Conservation (phyloP, 371 early-diverging fungal genomes). For the Mucor racemosus region DNA sequence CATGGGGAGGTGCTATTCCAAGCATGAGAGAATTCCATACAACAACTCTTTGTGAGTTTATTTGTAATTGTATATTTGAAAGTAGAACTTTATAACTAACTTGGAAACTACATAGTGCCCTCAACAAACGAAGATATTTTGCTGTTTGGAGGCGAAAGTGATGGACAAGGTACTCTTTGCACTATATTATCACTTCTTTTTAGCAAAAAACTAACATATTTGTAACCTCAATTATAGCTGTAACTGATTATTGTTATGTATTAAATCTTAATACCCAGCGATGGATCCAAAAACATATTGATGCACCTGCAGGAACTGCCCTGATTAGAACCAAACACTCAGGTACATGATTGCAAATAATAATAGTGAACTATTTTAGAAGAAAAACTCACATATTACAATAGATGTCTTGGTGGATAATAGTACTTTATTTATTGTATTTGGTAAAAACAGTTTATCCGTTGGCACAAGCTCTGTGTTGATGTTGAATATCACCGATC, state of each 20-base stretch:
- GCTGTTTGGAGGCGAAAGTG: neutral
- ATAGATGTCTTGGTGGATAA: neutral
- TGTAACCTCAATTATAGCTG: neutral
- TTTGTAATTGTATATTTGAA: neutral
- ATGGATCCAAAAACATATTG: neutral
- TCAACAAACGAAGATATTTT: neutral
- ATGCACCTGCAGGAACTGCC: neutral
- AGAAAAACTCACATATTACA: neutral
- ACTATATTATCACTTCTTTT: neutral
- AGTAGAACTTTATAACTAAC: too few relatives aligned
- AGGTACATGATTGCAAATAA: neutral
- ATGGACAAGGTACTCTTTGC: neutral
- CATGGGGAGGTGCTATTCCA: neutral
- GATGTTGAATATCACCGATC: neutral
- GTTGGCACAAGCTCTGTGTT: neutral
- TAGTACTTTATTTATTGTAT: neutral
- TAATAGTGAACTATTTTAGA: neutral
- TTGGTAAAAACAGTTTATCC: neutral
- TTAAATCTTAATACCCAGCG: neutral
- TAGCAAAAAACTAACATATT: too few relatives aligned
- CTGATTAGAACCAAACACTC: neutral
- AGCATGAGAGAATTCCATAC: neutral
- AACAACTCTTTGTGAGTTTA: neutral
- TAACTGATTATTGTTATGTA: neutral
- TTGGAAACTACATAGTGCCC: neutral